Evolutionary conservation across 2,329 filamentous ascomycete genomes (phyloP).

Genomic region (Pseudopithomyces maydicus): DNA sequence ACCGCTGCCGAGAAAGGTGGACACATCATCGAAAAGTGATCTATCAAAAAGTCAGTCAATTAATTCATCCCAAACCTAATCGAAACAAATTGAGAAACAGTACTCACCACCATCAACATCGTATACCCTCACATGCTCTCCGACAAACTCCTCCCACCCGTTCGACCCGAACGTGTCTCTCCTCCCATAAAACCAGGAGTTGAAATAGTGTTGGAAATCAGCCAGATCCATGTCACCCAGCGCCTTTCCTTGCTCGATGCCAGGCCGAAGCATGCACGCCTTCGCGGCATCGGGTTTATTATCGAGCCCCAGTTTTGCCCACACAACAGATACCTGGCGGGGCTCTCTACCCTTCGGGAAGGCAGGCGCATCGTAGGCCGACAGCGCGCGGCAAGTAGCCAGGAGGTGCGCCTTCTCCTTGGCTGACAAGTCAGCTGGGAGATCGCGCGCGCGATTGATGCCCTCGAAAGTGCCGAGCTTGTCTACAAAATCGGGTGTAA

Average conservation of each 20-base stretch:
- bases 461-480: conserved; percentile 4
- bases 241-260: neutral
- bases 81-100: neutral
- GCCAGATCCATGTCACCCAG: neutral
- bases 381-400: conserved; percentile 2
- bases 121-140: neutral
- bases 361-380: neutral
- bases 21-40: conserved; percentile 1
- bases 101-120: neutral
- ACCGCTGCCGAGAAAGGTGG: neutral
- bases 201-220: neutral
- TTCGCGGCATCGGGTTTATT: neutral
- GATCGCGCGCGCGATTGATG: conserved; percentile 3
- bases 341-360: neutral
- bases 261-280: neutral
- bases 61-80: neutral
- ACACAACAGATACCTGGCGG: neutral
- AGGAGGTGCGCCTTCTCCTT: conserved; percentile 4
- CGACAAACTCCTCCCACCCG: neutral
- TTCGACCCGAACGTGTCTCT: neutral
- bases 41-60: neutral
- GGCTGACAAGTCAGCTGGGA: neutral
- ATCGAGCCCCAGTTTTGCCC: neutral
- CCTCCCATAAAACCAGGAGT: conserved; percentile 1
- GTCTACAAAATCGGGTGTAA: conserved; percentile 3